These are phyloP conservation scores for Suhomyces tanzawaensis DNA, from an alignment of 805 yeast genomes.

Conservation along the genomic window DNA sequence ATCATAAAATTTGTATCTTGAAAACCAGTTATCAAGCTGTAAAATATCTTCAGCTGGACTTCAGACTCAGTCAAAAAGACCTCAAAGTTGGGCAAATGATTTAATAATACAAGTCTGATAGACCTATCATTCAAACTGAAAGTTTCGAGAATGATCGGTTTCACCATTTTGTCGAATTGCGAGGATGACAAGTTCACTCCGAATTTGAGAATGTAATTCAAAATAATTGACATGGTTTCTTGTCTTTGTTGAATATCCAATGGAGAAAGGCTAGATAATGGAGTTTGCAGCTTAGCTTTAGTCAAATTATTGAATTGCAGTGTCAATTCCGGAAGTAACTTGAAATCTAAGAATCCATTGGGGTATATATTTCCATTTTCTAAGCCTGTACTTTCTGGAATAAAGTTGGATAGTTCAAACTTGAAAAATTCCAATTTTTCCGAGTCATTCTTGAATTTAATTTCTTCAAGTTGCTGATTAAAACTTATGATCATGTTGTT, in stretches of 20 bases:
- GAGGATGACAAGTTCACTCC: constrained; percentile 26
- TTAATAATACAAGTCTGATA: constrained; percentile 67
- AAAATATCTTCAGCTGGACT: constrained; percentile 67
- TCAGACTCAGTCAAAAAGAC: constrained; percentile 53
- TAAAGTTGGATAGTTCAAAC: constrained; percentile 21
- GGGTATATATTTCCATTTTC: constrained; percentile 32
- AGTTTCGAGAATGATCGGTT: constrained; percentile 63
- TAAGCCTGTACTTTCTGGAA: constrained; percentile 15
- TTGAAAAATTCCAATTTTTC: constrained; percentile 51
- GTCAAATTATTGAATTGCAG: constrained; percentile 38
- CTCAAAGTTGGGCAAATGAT: constrained; percentile 56
- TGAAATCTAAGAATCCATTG: constrained; percentile 53
- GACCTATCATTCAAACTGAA: constrained; percentile 73
- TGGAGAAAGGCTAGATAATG: constrained; percentile 22
- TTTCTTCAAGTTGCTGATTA: constrained; percentile 52
- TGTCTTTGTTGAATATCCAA: constrained; percentile 33
- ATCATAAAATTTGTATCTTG: constrained; percentile 80
- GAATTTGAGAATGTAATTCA: constrained; percentile 41
- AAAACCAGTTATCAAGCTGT: constrained; percentile 73
- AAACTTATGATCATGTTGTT: constrained; percentile 50
- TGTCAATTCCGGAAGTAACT: constrained; percentile 69
- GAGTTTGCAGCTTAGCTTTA: constrained; percentile 21
- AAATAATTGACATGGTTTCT: constrained; percentile 35
- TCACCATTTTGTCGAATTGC: constrained; percentile 42
- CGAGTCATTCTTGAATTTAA: constrained; percentile 50